Conservation (phyloP, 106 monocot genomes). For the Dendrobium huoshanense region DNA sequence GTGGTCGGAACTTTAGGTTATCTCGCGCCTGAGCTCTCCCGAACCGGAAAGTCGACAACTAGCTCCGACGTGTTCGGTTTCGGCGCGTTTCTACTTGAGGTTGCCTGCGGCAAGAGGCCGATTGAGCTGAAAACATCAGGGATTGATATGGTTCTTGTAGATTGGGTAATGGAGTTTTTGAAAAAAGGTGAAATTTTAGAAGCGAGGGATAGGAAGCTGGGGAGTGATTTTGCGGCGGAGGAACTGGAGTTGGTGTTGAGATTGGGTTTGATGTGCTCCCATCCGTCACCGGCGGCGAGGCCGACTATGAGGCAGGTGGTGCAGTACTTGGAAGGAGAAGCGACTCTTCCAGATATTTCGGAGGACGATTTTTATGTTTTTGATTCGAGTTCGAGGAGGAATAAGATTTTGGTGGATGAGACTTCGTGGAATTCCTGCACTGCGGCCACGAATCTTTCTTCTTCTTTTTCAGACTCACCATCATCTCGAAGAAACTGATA, state of each 20-base stretch:
- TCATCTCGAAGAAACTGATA: background rate
- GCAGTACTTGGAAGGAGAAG: conserved; percentile 18
- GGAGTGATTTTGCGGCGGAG: background rate
- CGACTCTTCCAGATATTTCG: conserved; percentile 2
- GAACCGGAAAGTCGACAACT: conserved; percentile 11
- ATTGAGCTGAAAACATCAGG: conserved; percentile 9
- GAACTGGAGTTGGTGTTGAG: conserved; percentile 16
- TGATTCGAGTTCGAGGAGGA: conserved; percentile 6
- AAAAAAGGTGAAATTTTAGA: conserved; percentile 9
- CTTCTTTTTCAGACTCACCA: background rate
- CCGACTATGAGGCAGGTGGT: conserved; percentile 24
- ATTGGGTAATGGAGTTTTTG: conserved; percentile 14
- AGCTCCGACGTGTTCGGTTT: conserved; percentile 16
- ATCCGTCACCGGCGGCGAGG: conserved; percentile 13
- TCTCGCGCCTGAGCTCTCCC: conserved; percentile 17
- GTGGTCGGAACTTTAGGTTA: conserved; percentile 22
- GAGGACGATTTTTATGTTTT: conserved; percentile 2
- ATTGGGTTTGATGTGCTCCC: conserved; percentile 18
- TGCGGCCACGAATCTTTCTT: background rate
- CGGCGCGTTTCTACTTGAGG: conserved; percentile 25
- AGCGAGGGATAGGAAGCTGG: conserved; percentile 10
- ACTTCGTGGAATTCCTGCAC: background rate
- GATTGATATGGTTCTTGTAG: conserved; percentile 8
- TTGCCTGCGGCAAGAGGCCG: conserved; percentile 21
- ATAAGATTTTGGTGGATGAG: background rate